A percentile compares a stretch with the other conserved stretches of the same genome.
Conservation (phyloP, 345 rosid genomes). For the Alliaria petiolata region DNA sequence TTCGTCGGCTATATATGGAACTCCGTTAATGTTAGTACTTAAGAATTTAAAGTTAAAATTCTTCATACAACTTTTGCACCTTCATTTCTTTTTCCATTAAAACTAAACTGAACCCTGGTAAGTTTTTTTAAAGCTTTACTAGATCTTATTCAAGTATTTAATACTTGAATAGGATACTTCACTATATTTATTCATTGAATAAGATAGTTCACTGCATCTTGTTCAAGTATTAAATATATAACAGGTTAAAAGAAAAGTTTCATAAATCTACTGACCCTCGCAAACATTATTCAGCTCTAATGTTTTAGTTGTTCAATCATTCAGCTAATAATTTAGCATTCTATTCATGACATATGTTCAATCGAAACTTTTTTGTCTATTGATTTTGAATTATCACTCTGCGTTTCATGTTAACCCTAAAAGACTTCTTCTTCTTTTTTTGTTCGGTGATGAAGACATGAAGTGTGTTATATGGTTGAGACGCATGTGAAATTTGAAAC, state of each 20-base stretch:
- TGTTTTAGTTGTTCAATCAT: background rate
- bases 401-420: background rate
- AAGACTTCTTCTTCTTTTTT: background rate
- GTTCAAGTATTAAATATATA: background rate
- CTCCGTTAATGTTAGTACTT: background rate
- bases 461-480: background rate
- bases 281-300: background rate
- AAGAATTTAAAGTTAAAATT: background rate
- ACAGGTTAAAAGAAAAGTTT: background rate
- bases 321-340: background rate
- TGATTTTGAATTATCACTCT: background rate
- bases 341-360: too few species aligned
- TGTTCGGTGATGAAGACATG: background rate
- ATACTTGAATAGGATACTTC: constrained; percentile 7
- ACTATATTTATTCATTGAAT: background rate
- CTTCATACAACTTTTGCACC: background rate
- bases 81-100: background rate
- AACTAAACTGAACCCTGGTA: background rate
- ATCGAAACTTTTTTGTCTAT: too few species aligned
- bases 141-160: background rate
- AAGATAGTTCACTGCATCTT: constrained; percentile 3
- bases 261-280: background rate
- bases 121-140: background rate
- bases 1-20: background rate
- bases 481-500: constrained; percentile 9